Conservation (phyloP, 2,329 filamentous ascomycete genomes). For the Orbilia javanica region DNA sequence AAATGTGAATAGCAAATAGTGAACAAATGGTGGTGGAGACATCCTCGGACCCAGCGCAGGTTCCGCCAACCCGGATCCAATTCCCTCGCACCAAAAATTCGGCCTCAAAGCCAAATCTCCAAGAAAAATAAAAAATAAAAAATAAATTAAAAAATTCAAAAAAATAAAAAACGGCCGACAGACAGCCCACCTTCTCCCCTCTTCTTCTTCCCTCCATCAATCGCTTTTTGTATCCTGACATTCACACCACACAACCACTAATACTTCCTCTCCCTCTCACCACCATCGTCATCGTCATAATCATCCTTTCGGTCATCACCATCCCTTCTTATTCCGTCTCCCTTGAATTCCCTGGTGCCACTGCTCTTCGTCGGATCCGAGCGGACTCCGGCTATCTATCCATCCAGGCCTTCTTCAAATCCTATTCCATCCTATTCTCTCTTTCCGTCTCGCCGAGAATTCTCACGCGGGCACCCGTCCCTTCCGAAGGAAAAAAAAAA, state of each 20-base stretch:
- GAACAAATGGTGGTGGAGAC: too few relatives aligned
- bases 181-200: neutral
- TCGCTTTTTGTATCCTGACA: constrained; percentile 46
- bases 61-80: constrained; percentile 41
- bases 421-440: too few relatives aligned
- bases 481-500: too few relatives aligned
- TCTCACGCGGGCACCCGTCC: neutral
- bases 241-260: constrained; percentile 42
- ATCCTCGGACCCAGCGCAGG: neutral
- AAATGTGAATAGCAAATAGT: too few relatives aligned
- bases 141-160: constrained; percentile 17
- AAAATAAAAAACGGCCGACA: too few relatives aligned
- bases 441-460: constrained; percentile 7
- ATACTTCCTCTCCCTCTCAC: neutral
- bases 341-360: neutral
- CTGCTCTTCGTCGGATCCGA: constrained; percentile 27
- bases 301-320: constrained; percentile 9
- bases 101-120: too few relatives aligned
- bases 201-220: neutral
- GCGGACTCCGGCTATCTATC: constrained; percentile 36
- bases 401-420: too few relatives aligned
- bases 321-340: neutral
- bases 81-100: constrained; percentile 12
- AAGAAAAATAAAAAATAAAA: constrained; percentile 8
- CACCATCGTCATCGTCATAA: neutral